phyloP scores from a whole-genome alignment of 495 filamentous ascomycete genomes.

The Tuber calosporum region DNA sequence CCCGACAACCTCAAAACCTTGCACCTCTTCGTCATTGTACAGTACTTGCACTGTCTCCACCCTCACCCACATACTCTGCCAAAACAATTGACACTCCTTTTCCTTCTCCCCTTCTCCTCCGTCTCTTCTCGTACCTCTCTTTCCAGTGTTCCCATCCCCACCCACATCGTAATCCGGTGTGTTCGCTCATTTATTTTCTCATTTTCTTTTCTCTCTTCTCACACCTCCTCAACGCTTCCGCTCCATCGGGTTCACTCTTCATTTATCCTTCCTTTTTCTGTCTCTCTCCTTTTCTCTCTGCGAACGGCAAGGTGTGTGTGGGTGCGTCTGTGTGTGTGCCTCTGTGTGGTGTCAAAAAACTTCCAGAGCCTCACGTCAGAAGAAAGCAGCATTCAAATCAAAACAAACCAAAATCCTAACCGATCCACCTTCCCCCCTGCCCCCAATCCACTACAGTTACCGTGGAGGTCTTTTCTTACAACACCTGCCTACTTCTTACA shows the following conservation, averaged over 20 bases:
- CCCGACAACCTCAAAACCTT: neutral
- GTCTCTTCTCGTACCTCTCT: neutral
- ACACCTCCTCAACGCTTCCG: neutral
- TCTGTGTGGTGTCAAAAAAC: neutral
- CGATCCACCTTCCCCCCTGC: no score
- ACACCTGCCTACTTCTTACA: neutral
- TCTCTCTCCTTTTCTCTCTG: neutral
- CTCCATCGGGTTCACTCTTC: neutral
- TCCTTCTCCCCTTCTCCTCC: neutral
- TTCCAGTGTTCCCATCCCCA: neutral
- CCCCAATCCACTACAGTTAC: neutral
- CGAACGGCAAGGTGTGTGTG: neutral
- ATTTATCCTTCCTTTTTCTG: neutral
- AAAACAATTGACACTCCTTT: neutral
- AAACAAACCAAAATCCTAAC: slow-evolving; percentile 2
- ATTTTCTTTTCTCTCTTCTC: neutral
- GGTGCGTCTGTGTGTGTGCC: neutral
- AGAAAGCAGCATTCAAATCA: neutral
- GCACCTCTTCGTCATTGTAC: slow-evolving; percentile 1
- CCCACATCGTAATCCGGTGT: neutral
- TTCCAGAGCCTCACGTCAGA: slow-evolving; percentile 1
- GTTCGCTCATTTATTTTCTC: neutral
- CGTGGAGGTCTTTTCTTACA: slow-evolving; percentile 4
- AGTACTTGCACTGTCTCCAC: neutral
- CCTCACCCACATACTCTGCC: neutral